phyloP scores from a whole-genome alignment of 345 rosid genomes.

The Diplotaxis tenuifolia region DNA sequence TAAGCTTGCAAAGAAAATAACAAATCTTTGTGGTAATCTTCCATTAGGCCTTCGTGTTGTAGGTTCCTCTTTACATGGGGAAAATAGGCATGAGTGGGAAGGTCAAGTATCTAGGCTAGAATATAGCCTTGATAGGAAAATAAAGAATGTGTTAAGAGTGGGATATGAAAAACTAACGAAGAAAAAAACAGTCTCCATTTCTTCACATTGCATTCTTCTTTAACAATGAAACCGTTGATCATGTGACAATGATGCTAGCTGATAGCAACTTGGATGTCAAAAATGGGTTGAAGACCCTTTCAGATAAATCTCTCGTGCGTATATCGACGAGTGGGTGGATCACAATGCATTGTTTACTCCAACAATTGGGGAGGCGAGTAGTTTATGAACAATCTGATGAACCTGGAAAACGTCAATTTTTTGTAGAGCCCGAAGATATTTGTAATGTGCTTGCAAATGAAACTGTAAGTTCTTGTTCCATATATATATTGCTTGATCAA shows the following conservation, averaged over 20 bases:
- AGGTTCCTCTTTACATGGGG: constrained; percentile 21
- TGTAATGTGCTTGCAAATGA: constrained; percentile 14
- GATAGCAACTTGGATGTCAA: background rate
- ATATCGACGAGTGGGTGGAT: background rate
- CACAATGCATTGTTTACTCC: constrained; percentile 33
- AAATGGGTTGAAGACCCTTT: constrained; percentile 10
- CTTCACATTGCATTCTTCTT: constrained; percentile 42
- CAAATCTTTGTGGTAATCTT: constrained; percentile 18
- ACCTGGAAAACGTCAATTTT: constrained; percentile 28
- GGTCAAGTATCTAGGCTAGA: constrained; percentile 2
- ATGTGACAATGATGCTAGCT: constrained; percentile 1
- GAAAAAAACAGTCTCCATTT: constrained; percentile 20
- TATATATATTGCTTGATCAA: too few species aligned
- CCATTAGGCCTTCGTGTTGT: constrained; percentile 39
- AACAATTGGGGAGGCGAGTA: constrained; percentile 30
- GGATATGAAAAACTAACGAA: constrained; percentile 33
- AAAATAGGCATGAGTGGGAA: constrained; percentile 21
- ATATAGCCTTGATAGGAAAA: constrained; percentile 15
- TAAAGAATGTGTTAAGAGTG: constrained; percentile 4
- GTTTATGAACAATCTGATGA: constrained; percentile 20
- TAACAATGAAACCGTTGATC: background rate
- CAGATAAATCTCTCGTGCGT: constrained; percentile 28
- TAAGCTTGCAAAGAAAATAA: constrained; percentile 5
- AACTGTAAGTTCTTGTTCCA: constrained; percentile 7
- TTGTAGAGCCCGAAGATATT: constrained; percentile 26